These are phyloP conservation scores for Daldinia caldariorum DNA, from an alignment of 495 filamentous ascomycete species.

Conservation along the genomic window DNA sequence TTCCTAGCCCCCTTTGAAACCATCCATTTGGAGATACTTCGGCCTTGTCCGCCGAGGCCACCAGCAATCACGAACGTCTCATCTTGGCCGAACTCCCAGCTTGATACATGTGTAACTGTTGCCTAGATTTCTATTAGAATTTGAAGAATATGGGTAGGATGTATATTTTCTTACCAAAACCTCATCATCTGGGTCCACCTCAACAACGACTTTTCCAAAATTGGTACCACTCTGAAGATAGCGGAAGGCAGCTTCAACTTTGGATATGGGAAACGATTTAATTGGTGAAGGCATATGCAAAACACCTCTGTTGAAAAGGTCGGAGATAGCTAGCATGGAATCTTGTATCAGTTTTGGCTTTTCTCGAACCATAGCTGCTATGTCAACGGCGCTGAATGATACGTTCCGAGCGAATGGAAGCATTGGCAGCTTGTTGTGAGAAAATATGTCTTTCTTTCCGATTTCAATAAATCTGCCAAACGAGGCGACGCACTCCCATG, in stretches of 20 bases:
- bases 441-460: conserved; percentile 41
- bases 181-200: conserved; percentile 1
- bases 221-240: no score
- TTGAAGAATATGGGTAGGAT: no score
- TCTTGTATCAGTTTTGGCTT: no score
- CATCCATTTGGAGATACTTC: conserved; percentile 55
- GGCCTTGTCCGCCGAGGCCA: conserved; percentile 52
- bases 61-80: conserved; percentile 50
- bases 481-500: neutral
- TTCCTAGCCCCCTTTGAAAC: conserved; percentile 48
- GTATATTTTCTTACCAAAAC: no score
- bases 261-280: no score
- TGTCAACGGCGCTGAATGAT: conserved; percentile 17
- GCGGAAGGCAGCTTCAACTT: no score
- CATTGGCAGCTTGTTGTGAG: conserved; percentile 38
- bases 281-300: no score
- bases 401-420: conserved; percentile 38
- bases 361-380: neutral
- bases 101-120: no score
- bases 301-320: no score
- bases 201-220: neutral
- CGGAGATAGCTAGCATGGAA: no score
- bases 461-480: conserved; percentile 11
- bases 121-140: no score
- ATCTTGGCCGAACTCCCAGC: neutral